Percentiles rank a stretch among this genome's conserved stretches.
These are phyloP conservation scores for Dactylellina parvicollis DNA, from an alignment of 2,329 filamentous ascomycete species.

Conservation along the genomic window DNA sequence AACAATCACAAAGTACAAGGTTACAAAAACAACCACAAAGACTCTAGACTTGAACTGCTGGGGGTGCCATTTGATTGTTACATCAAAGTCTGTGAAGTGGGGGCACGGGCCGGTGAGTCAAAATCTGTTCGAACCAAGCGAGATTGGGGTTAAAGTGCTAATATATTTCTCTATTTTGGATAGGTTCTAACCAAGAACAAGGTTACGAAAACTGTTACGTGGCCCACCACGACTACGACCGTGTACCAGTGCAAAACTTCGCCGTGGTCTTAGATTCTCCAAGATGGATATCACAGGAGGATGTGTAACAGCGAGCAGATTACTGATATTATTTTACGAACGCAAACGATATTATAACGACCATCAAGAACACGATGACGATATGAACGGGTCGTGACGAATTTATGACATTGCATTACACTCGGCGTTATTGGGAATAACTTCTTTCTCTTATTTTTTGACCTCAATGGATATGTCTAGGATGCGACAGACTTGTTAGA, in stretches of 20 bases:
- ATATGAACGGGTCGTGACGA: too few relatives aligned
- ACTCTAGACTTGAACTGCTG: slow-evolving; percentile 17
- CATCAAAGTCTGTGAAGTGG: neutral
- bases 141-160: neutral
- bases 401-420: too few relatives aligned
- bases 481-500: too few relatives aligned
- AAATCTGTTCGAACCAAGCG: neutral
- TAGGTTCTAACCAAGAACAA: neutral
- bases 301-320: neutral
- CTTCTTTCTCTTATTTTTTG: too few relatives aligned
- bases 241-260: slow-evolving; percentile 19
- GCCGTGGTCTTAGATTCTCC: neutral
- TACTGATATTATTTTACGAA: too few relatives aligned
- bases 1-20: slow-evolving; percentile 18
- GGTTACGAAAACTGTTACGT: slow-evolving; percentile 9
- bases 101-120: slow-evolving; percentile 22
- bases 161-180: neutral
- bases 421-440: too few relatives aligned
- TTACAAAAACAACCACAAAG: neutral
- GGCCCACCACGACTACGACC: slow-evolving; percentile 7
- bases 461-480: too few relatives aligned
- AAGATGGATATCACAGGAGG: neutral
- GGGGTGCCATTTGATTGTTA: slow-evolving; percentile 8
- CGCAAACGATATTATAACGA: too few relatives aligned
- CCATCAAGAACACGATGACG: too few relatives aligned